These are phyloP conservation scores for Neurospora intermedia DNA, from an alignment of 495 filamentous ascomycete genomes.

Conservation along the genomic window DNA sequence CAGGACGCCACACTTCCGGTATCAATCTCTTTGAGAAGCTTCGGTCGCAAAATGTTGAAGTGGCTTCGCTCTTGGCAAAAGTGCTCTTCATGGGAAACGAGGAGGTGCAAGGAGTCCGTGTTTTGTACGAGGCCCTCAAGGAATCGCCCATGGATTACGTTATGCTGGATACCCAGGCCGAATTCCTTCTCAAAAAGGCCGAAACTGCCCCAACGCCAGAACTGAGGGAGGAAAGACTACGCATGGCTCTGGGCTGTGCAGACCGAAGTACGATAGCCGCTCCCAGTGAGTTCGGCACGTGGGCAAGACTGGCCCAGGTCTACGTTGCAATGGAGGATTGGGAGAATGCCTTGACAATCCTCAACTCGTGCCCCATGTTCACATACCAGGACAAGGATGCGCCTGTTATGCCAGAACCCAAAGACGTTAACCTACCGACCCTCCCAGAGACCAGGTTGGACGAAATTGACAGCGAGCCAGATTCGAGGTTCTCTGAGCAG, in stretches of 20 bases:
- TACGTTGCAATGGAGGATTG: constrained; percentile 89
- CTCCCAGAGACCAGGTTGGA: constrained; percentile 85
- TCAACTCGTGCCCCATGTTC: constrained; percentile 99
- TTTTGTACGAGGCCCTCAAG: constrained; percentile 78
- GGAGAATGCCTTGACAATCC: constrained; percentile 82
- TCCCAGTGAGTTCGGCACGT: constrained; percentile 93
- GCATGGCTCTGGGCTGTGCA: constrained; percentile 84
- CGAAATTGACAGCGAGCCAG: constrained; percentile 84
- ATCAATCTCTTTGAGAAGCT: constrained; percentile 98
- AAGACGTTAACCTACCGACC: constrained; percentile 74
- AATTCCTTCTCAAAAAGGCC: constrained; percentile 85
- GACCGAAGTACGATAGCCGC: constrained; percentile 89
- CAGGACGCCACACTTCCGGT: constrained; percentile 86
- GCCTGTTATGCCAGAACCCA: constrained; percentile 84
- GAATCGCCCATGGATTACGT: constrained; percentile 94
- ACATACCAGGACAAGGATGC: constrained; percentile 98
- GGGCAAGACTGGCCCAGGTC: constrained; percentile 86
- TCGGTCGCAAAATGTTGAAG: constrained; percentile 78
- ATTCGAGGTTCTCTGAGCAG: constrained; percentile 66
- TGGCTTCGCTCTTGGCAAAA: constrained; percentile 81
- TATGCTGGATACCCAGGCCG: constrained; percentile 83
- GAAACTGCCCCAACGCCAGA: constrained; percentile 33
- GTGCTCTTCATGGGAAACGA: constrained; percentile 90
- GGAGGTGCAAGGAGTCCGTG: constrained; percentile 83
- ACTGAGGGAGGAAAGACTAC: constrained; percentile 46